Conservation (phyloP, 306 rosid genomes). For the Inga oerstediana region DNA sequence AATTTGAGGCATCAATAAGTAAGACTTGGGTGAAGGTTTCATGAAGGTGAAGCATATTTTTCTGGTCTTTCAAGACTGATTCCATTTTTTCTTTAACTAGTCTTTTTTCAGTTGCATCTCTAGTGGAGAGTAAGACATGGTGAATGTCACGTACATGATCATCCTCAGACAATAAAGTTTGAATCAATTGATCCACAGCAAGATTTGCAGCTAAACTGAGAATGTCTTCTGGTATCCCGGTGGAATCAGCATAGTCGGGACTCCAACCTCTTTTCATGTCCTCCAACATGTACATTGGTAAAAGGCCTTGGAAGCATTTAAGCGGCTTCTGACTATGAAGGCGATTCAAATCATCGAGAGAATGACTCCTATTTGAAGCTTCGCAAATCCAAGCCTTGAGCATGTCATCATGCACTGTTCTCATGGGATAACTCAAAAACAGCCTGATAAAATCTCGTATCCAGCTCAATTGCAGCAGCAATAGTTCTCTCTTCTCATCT, state of each 20-base stretch:
- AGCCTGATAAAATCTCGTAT: background rate
- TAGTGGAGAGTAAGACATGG: background rate
- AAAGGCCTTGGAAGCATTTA: background rate
- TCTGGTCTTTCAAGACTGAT: background rate
- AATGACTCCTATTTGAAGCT: background rate
- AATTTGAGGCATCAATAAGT: background rate
- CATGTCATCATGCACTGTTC: background rate
- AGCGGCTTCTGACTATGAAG: background rate
- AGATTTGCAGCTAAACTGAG: background rate
- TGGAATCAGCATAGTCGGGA: background rate
- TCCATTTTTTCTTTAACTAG: background rate
- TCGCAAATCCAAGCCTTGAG: background rate
- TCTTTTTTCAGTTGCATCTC: background rate
- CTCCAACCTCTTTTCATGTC: background rate
- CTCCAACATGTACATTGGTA: conserved; percentile 7
- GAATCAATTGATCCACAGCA: conserved; percentile 17
- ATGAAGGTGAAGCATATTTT: background rate
- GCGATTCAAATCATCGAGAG: background rate
- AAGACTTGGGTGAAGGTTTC: background rate
- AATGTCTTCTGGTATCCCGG: background rate
- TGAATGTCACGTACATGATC: background rate
- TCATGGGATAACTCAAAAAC: background rate
- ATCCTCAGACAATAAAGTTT: background rate
- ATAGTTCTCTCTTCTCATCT: background rate
- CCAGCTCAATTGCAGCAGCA: background rate